These are phyloP conservation scores for Claviceps monticola DNA, from an alignment of 2,329 filamentous ascomycete species.

Conservation along the genomic window DNA sequence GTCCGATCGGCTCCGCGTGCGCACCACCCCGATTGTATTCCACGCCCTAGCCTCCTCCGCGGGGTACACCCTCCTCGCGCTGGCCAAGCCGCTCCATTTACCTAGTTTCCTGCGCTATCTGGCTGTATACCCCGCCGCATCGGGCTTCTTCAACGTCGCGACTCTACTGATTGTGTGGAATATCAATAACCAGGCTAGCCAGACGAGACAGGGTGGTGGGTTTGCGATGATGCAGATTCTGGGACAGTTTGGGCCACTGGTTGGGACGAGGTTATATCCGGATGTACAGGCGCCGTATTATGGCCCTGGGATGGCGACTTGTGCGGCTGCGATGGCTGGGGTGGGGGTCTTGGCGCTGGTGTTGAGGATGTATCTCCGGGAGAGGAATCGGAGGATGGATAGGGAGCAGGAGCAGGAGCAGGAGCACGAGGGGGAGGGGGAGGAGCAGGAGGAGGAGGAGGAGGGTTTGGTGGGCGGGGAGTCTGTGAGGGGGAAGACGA, in stretches of 20 bases:
- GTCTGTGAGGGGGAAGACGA: slow-evolving; percentile 12
- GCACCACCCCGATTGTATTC: slow-evolving; percentile 52
- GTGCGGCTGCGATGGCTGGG: slow-evolving; percentile 46
- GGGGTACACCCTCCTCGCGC: slow-evolving; percentile 47
- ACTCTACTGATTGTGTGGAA: slow-evolving; percentile 80
- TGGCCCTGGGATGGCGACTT: slow-evolving; percentile 46
- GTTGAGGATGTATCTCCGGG: slow-evolving; percentile 38
- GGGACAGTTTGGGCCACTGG: slow-evolving; percentile 63
- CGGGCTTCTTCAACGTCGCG: slow-evolving; percentile 74
- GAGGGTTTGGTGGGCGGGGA: slow-evolving; percentile 18
- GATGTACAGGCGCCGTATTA: slow-evolving; percentile 47
- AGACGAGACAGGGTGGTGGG: slow-evolving; percentile 56
- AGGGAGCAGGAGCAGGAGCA: background rate
- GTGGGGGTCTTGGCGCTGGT: slow-evolving; percentile 42
- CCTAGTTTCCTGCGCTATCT: slow-evolving; percentile 47
- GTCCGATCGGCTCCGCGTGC: slow-evolving; percentile 52
- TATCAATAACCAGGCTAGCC: slow-evolving; percentile 67
- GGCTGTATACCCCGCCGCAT: slow-evolving; percentile 63
- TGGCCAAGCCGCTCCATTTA: slow-evolving; percentile 35
- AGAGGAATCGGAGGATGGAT: slow-evolving; percentile 35
- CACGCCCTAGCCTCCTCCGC: slow-evolving; percentile 52
- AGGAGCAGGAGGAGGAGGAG: slow-evolving; percentile 25
- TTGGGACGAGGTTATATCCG: slow-evolving; percentile 55
- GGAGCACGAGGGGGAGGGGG: slow-evolving; percentile 4
- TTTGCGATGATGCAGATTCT: slow-evolving; percentile 72